phyloP scores from a whole-genome alignment of 2,329 filamentous ascomycete genomes.

The Gliomastix tumulicola region DNA sequence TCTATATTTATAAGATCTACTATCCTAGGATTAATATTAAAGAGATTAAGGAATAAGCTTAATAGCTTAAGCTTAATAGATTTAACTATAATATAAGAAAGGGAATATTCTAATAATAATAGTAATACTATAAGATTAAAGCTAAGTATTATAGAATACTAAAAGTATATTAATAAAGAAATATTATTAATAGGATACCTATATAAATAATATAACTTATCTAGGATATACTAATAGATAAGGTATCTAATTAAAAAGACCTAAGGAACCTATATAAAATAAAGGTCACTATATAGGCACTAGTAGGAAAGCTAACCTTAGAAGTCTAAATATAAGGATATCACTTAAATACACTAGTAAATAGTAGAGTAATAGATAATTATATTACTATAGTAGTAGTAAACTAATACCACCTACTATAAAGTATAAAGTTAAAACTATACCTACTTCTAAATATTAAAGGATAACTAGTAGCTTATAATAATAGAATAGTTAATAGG shows the following conservation, averaged over 20 bases:
- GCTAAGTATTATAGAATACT: neutral
- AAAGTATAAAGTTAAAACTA: neutral
- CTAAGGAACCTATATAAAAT: neutral
- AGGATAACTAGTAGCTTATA: neutral
- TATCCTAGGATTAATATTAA: neutral
- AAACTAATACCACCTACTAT: neutral
- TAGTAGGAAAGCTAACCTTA: conserved; percentile 1
- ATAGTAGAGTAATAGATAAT: conserved; percentile 2
- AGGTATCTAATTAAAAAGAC: neutral
- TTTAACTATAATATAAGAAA: neutral
- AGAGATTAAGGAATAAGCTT: neutral
- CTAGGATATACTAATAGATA: conserved; percentile 1
- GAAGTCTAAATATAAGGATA: conserved; percentile 1
- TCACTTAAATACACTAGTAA: conserved; percentile 1
- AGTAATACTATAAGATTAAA: conserved; percentile 1
- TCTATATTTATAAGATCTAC: neutral
- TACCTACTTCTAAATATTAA: neutral
- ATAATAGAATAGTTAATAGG: neutral
- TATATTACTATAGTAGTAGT: conserved; percentile 3
- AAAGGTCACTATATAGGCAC: neutral
- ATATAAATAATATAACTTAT: conserved; percentile 2
- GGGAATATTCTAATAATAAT: neutral
- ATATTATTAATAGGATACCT: conserved; percentile 2
- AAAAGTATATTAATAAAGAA: neutral
- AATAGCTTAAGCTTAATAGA: neutral